Percentiles rank a stretch among this genome's conserved stretches.
Evolutionary conservation across 2,329 filamentous ascomycete genomes (phyloP).

Genomic region (Zasmidium cellare): DNA sequence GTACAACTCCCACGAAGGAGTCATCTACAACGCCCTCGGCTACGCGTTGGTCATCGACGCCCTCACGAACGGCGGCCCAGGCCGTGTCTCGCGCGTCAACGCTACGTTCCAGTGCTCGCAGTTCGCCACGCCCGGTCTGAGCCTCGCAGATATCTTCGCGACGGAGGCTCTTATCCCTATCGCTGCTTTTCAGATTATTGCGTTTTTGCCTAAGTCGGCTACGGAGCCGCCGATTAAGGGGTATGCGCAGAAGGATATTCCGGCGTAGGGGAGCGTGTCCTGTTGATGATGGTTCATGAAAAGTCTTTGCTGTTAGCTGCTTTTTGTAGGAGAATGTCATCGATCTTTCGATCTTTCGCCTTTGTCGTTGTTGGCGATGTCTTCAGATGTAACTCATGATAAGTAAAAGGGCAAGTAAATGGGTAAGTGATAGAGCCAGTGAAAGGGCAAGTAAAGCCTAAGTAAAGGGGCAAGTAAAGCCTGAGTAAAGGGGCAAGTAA

Average conservation of each 20-base stretch:
- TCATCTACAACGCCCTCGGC: slow-evolving; percentile 50
- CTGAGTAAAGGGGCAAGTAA: no score
- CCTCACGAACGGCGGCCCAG: slow-evolving; percentile 48
- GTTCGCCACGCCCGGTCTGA: slow-evolving; percentile 39
- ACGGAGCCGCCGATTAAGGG: slow-evolving; percentile 41
- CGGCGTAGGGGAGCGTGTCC: slow-evolving; percentile 6
- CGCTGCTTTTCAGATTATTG: slow-evolving; percentile 37
- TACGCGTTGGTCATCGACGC: slow-evolving; percentile 49
- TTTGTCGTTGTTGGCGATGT: no score
- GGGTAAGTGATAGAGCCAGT: no score
- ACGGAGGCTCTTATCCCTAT: slow-evolving; percentile 44
- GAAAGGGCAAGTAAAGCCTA: no score
- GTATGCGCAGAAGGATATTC: slow-evolving; percentile 38
- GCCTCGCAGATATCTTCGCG: slow-evolving; percentile 43
- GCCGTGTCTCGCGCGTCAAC: slow-evolving; percentile 39
- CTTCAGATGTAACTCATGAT: no score
- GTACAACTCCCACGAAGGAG: slow-evolving; percentile 50
- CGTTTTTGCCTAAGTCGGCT: slow-evolving; percentile 36
- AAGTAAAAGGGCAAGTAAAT: no score
- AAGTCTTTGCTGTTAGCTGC: background rate
- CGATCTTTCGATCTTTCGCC: no score
- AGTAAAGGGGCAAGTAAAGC: no score
- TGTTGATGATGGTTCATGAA: background rate
- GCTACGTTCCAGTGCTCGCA: slow-evolving; percentile 39
- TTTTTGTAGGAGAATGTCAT: no score